Evolutionary conservation across 1,139 yeast genomes (phyloP), one percentile per base, ranked within the genome.

Genomic region (Debaryomyces fabryi): DNA sequence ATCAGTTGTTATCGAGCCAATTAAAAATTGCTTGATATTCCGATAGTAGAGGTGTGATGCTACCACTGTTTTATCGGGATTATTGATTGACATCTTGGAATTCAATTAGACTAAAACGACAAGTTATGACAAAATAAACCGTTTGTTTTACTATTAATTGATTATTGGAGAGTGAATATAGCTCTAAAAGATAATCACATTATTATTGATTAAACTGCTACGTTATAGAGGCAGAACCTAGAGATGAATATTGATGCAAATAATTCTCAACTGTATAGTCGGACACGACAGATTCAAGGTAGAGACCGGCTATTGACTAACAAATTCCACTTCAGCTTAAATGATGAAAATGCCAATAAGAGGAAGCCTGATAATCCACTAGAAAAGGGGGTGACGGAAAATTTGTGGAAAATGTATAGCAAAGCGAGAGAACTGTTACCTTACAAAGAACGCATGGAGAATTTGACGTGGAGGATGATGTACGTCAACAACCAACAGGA

Each of bases 381-480:
- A 12, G 44, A 25, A 7, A 42, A 44, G 15, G 42, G 39, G 25
- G 49, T 55, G 40, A 77, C 86, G n/a, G 82, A 82, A 48, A 79
- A 82, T 39, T 72, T 89, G 24, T 89, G 96, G 96, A 84, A 82
- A 60, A 80, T 89, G 84, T 89, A 89, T 65, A 76, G 86, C 46
- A 81, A 81, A 58, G 95, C 95, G 15, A 82, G 81, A 55, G 83
- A 87, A n/a, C 78, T 86, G n/a, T 70, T 89, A 43, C 96, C 96
- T 1, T 84, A 86, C 64, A 79, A 81, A 50, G 78, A 81, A 38
- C 72, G 96, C 42, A 85, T 89, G 84, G 90, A 87, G 62, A 89
- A 89, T 63, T 68, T 89, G 45, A 85, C 95, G 10, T 89, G 96
- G 96, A 69, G 96, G 53, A 79, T 90, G 82, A 86, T 89, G 91